Percentiles rank a stretch among this genome's conserved stretches.
These are phyloP conservation scores for Annulohypoxylon moriforme DNA, from an alignment of 495 filamentous ascomycete genomes.

Conservation along the genomic window DNA sequence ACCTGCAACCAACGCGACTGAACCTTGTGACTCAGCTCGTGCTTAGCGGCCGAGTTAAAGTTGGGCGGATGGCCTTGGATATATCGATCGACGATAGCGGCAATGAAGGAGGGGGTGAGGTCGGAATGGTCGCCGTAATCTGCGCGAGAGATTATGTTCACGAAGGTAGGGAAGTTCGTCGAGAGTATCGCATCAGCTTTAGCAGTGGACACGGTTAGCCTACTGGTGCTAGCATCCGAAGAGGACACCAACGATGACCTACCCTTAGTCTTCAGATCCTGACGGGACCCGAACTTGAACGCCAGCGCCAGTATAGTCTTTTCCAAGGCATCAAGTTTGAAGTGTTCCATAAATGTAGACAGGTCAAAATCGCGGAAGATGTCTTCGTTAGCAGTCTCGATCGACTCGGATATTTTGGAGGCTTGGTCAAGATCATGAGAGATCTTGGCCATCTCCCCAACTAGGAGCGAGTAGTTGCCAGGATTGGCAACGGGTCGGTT, in stretches of 20 bases:
- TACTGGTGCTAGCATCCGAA: constrained; percentile 26
- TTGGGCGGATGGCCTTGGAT: constrained; percentile 82
- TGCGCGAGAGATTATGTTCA: constrained; percentile 73
- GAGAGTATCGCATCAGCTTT: constrained; percentile 85
- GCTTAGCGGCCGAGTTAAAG: constrained; percentile 79
- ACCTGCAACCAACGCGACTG: constrained; percentile 71
- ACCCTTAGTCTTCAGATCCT: constrained; percentile 92
- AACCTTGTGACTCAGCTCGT: constrained; percentile 72
- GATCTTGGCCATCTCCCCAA: constrained; percentile 86
- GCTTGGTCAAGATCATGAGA: constrained; percentile 81
- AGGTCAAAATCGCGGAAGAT: constrained; percentile 95
- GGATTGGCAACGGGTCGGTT: constrained; percentile 77
- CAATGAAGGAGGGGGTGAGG: constrained; percentile 72
- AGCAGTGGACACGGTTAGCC: constrained; percentile 48
- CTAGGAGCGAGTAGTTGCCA: constrained; percentile 82
- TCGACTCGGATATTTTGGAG: constrained; percentile 89
- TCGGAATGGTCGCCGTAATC: constrained; percentile 69
- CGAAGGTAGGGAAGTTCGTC: constrained; percentile 77
- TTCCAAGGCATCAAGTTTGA: constrained; percentile 86
- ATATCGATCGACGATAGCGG: constrained; percentile 81
- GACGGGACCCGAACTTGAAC: constrained; percentile 80
- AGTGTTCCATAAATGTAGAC: constrained; percentile 91
- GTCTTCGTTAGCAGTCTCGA: constrained; percentile 84
- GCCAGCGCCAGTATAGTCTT: constrained; percentile 91
- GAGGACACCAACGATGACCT: constrained; percentile 30